phyloP scores from a whole-genome alignment of 768 basidiomycete genomes.

The Lactarius vividus region DNA sequence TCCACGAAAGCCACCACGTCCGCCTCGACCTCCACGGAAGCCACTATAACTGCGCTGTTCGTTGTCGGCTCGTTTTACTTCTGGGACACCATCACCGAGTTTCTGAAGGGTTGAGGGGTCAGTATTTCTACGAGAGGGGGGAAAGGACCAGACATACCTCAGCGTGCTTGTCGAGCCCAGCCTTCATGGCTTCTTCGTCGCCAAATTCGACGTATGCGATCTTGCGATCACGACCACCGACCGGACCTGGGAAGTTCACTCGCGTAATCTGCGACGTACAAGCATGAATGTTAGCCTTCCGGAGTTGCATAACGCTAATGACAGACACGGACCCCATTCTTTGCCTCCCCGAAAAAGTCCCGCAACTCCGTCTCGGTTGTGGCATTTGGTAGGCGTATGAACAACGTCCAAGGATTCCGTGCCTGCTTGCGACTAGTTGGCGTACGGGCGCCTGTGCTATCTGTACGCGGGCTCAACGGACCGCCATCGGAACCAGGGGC shows the following conservation, averaged over 20 bases:
- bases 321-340: constrained; percentile 60
- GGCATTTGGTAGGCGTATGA: constrained; percentile 60
- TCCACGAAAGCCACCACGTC: constrained; percentile 49
- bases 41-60: constrained; percentile 36
- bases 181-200: constrained; percentile 82
- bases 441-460: constrained; percentile 64
- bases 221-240: constrained; percentile 48
- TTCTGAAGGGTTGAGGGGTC: constrained; percentile 43
- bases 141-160: constrained; percentile 47
- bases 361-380: constrained; percentile 63
- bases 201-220: constrained; percentile 89
- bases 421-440: constrained; percentile 63
- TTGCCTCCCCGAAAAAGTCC: constrained; percentile 74
- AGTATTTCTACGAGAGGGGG: constrained; percentile 13
- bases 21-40: constrained; percentile 46
- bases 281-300: constrained; percentile 3
- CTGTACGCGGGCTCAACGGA: constrained; percentile 44
- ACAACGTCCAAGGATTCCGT: constrained; percentile 82
- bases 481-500: constrained; percentile 38
- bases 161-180: constrained; percentile 69
- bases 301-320: no score
- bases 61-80: constrained; percentile 68
- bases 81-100: constrained; percentile 62
- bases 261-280: constrained; percentile 54
- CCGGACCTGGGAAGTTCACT: constrained; percentile 54